phyloP scores from a whole-genome alignment of 2,329 filamentous ascomycete genomes.

The Hortaea sp. region DNA sequence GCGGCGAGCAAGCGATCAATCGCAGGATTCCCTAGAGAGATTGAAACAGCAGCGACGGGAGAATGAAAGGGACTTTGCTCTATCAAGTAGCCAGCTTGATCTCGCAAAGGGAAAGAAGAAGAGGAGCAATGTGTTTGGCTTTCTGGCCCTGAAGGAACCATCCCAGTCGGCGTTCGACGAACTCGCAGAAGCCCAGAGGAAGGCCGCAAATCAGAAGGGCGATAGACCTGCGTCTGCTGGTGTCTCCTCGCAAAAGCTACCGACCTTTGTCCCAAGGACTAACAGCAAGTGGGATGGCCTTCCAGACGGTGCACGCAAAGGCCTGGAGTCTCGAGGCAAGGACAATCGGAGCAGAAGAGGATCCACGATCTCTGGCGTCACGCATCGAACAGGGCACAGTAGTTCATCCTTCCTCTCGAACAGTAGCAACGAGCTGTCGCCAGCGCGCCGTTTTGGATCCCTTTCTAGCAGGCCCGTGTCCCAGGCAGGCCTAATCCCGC shows the following conservation, averaged over 20 bases:
- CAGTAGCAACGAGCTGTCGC: slow-evolving; percentile 1
- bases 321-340: not conserved
- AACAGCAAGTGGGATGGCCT: slow-evolving; percentile 47
- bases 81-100: not conserved
- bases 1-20: slow-evolving; percentile 4
- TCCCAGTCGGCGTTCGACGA: slow-evolving; percentile 37
- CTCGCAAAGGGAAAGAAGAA: slow-evolving; percentile 16
- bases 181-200: slow-evolving; percentile 34
- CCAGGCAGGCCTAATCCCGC: not conserved
- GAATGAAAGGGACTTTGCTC: not conserved
- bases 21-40: not conserved
- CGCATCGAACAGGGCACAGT: slow-evolving; percentile 7
- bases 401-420: not conserved
- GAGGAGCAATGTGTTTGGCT: slow-evolving; percentile 32
- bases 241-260: slow-evolving; percentile 37
- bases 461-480: slow-evolving; percentile 3
- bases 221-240: slow-evolving; percentile 17
- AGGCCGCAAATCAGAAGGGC: slow-evolving; percentile 13
- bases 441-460: slow-evolving; percentile 1
- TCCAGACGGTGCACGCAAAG: slow-evolving; percentile 28
- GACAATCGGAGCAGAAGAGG: not conserved
- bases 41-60: not conserved
- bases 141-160: slow-evolving; percentile 40
- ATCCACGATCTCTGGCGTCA: slow-evolving; percentile 9
- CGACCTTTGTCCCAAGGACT: slow-evolving; percentile 40